These are phyloP conservation scores for Chlorella variabilis DNA, from an alignment of 163 green algal species.

Conservation along the genomic window DNA sequence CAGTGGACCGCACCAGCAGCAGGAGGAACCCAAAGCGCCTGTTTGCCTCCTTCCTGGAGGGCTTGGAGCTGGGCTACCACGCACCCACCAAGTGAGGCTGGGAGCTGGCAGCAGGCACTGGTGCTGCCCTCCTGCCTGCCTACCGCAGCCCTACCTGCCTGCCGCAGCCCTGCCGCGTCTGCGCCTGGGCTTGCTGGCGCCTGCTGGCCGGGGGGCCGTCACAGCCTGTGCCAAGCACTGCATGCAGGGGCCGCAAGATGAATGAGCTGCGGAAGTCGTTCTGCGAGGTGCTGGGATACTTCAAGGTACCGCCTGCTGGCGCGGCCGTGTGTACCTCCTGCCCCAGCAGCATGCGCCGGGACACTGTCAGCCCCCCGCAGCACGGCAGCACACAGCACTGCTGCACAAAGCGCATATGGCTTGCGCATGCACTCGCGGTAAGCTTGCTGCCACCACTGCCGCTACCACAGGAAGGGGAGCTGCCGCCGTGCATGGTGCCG, in stretches of 20 bases:
- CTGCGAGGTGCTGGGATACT: not conserved
- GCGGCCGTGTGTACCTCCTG: not conserved
- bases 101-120: not conserved
- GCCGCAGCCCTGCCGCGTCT: too few species aligned
- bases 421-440: too few species aligned
- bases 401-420: too few species aligned
- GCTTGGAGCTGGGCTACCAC: conserved; percentile 28
- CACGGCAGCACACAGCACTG: too few species aligned
- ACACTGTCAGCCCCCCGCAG: too few species aligned
- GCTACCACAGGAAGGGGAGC: conserved; percentile 61
- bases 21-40: not conserved
- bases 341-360: not conserved
- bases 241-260: not conserved
- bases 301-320: not conserved
- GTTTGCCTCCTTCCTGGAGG: conserved; percentile 38
- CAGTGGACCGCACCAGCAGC: not conserved
- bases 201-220: too few species aligned
- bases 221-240: too few species aligned
- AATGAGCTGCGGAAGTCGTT: not conserved
- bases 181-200: too few species aligned
- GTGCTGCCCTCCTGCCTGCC: too few species aligned
- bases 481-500: conserved; percentile 67
- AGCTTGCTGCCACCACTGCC: not conserved
- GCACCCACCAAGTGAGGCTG: not conserved
- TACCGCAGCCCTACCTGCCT: too few species aligned